Percentiles rank a stretch among this genome's conserved stretches.
These are phyloP conservation scores for Xylariales sp. DNA, from an alignment of 2,329 filamentous ascomycete species.

Conservation along the genomic window DNA sequence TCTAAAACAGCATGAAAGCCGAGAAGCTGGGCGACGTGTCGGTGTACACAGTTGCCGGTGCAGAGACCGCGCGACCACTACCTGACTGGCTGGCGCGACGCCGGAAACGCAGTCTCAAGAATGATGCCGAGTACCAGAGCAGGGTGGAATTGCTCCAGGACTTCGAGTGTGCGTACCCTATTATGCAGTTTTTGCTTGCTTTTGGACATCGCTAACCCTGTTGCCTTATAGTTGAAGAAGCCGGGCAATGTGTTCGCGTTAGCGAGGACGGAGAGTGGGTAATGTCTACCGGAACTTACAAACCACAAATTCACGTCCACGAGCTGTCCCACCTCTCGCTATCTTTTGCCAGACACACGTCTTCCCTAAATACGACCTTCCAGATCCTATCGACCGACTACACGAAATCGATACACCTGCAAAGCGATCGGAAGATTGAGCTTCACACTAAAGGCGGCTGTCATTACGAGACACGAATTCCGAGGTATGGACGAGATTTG, in stretches of 20 bases:
- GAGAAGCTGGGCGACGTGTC: slow-evolving; percentile 78
- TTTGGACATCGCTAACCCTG: neutral
- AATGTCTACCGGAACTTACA: slow-evolving; percentile 47
- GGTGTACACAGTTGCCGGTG: slow-evolving; percentile 93
- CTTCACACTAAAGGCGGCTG: slow-evolving; percentile 87
- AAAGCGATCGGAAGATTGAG: slow-evolving; percentile 85
- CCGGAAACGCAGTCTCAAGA: slow-evolving; percentile 85
- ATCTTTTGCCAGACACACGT: slow-evolving; percentile 91
- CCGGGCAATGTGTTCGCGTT: slow-evolving; percentile 82
- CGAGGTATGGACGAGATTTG: slow-evolving; percentile 86
- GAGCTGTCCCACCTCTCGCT: slow-evolving; percentile 88
- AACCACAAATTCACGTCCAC: slow-evolving; percentile 91
- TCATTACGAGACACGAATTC: slow-evolving; percentile 85
- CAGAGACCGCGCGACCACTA: slow-evolving; percentile 78
- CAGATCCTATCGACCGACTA: slow-evolving; percentile 85
- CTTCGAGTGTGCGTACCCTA: slow-evolving; percentile 66
- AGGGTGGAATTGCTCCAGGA: slow-evolving; percentile 94
- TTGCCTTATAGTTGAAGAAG: slow-evolving; percentile 97
- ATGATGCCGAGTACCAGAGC: slow-evolving; percentile 88
- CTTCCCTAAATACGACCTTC: slow-evolving; percentile 87
- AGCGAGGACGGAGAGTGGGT: slow-evolving; percentile 97
- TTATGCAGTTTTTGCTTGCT: neutral
- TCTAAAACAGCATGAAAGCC: slow-evolving; percentile 61
- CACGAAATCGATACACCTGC: slow-evolving; percentile 89
- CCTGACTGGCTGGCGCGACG: slow-evolving; percentile 94